These are phyloP conservation scores for Oleoguttula mirabilis DNA, from an alignment of 495 filamentous ascomycete species.

Conservation along the genomic window DNA sequence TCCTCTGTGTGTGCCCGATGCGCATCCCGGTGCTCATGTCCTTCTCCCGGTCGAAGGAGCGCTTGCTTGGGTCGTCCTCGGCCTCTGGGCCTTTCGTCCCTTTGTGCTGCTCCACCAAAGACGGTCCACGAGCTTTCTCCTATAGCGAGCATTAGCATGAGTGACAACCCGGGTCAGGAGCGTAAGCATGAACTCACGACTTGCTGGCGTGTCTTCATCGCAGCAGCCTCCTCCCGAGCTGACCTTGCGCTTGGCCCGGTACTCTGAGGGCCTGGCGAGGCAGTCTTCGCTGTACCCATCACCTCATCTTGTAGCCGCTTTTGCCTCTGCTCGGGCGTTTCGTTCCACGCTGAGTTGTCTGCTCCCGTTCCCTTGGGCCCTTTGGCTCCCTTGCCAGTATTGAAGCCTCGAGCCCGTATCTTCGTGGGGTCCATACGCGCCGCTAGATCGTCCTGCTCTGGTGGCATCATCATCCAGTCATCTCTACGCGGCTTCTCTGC, in stretches of 20 bases:
- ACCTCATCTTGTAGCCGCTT: conserved; percentile 71
- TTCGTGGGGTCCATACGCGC: conserved; percentile 74
- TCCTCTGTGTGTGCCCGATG: conserved; percentile 61
- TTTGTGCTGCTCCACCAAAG: conserved; percentile 53
- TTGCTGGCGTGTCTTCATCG: conserved; percentile 8
- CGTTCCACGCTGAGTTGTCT: conserved; percentile 68
- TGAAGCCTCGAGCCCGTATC: conserved; percentile 71
- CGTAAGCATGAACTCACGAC: neutral
- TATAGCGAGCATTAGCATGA: conserved; percentile 20
- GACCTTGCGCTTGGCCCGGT: neutral
- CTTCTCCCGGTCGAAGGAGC: conserved; percentile 87
- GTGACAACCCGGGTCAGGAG: conserved; percentile 9
- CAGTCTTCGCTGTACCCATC: conserved; percentile 52
- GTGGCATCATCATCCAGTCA: conserved; percentile 91
- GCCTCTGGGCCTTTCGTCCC: conserved; percentile 34
- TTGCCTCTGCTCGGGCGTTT: conserved; percentile 80
- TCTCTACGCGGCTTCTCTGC: conserved; percentile 51
- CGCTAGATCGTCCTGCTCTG: conserved; percentile 48
- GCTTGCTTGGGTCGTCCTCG: conserved; percentile 78
- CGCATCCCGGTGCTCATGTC: conserved; percentile 71
- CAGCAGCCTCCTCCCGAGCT: conserved; percentile 3
- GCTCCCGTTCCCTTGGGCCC: conserved; percentile 25
- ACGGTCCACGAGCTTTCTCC: conserved; percentile 50
- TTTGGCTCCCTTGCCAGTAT: conserved; percentile 52
- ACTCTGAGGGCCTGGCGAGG: conserved; percentile 6